Conservation (phyloP, 208 protist species). For the Trypanosoma conorhini region DNA sequence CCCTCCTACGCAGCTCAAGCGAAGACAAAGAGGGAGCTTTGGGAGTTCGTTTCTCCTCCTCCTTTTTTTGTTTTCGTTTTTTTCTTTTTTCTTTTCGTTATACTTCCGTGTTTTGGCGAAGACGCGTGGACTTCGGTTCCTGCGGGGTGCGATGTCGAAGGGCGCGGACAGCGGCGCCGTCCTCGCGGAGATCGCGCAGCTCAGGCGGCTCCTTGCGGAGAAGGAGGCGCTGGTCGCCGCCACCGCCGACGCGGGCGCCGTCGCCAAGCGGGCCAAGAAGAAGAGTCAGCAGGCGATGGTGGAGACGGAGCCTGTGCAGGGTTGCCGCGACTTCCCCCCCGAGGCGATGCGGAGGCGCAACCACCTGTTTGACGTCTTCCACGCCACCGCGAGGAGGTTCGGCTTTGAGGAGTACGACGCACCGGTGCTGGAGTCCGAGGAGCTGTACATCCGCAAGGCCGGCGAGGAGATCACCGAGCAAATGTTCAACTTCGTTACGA, state of each 20-base stretch:
- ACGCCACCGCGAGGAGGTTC: slow-evolving; percentile 72
- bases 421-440: slow-evolving; percentile 93
- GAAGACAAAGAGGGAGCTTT: not conserved
- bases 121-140: slow-evolving; percentile 19
- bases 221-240: slow-evolving; percentile 45
- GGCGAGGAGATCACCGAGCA: slow-evolving; percentile 97
- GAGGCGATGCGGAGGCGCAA: slow-evolving; percentile 93
- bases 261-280: slow-evolving; percentile 87
- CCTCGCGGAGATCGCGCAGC: slow-evolving; percentile 63
- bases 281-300: slow-evolving; percentile 90
- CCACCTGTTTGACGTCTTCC: slow-evolving; percentile 93
- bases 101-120: not conserved
- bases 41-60: slow-evolving; percentile 4
- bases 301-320: slow-evolving; percentile 91
- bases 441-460: slow-evolving; percentile 94
- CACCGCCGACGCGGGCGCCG: slow-evolving; percentile 28
- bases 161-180: slow-evolving; percentile 35
- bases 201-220: slow-evolving; percentile 45
- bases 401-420: slow-evolving; percentile 97
- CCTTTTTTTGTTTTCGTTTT: not conserved
- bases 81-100: slow-evolving; percentile 13
- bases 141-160: slow-evolving; percentile 21
- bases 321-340: slow-evolving; percentile 95
- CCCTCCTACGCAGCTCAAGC: not conserved
- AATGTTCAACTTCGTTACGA: slow-evolving; percentile 97